A percentile compares a stretch with the other conserved stretches of the same genome.
Conservation (phyloP, 305 asterid genomes). For the Fraxinus albicans region DNA sequence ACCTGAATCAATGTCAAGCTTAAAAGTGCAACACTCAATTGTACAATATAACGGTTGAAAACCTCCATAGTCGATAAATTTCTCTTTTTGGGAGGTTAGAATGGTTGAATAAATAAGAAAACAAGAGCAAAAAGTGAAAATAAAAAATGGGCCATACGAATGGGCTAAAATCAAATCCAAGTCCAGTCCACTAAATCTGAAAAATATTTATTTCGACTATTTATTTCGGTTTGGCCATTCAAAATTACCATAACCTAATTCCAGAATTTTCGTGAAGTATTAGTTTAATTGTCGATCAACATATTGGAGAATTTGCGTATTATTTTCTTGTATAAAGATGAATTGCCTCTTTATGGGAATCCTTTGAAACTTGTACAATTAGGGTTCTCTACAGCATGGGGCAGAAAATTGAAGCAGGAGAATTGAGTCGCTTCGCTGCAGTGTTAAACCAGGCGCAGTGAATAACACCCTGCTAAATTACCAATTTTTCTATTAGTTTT, state of each 20-base stretch:
- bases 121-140: no score
- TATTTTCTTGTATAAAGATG: neutral
- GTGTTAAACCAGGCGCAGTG: slow-evolving; percentile 42
- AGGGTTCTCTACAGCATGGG: slow-evolving; percentile 29
- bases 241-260: slow-evolving; percentile 24
- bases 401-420: slow-evolving; percentile 22
- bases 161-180: no score
- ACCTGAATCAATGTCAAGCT: no score
- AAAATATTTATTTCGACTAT: no score
- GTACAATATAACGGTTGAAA: no score
- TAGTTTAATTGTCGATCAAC: neutral
- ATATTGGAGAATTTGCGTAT: neutral
- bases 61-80: no score
- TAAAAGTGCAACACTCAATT: no score
- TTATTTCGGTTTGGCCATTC: slow-evolving; percentile 8
- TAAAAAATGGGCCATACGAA: no score
- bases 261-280: neutral
- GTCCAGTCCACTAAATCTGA: no score
- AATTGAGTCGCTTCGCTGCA: slow-evolving; percentile 55
- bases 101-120: no score
- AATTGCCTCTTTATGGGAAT: slow-evolving; percentile 35
- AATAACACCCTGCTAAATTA: slow-evolving; percentile 40
- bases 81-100: no score
- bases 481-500: neutral
- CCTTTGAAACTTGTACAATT: neutral